Evolutionary conservation across 2,329 filamentous ascomycete genomes (phyloP), one percentile per base, ranked within the genome.

Genomic region (Trichoderma sp.): DNA sequence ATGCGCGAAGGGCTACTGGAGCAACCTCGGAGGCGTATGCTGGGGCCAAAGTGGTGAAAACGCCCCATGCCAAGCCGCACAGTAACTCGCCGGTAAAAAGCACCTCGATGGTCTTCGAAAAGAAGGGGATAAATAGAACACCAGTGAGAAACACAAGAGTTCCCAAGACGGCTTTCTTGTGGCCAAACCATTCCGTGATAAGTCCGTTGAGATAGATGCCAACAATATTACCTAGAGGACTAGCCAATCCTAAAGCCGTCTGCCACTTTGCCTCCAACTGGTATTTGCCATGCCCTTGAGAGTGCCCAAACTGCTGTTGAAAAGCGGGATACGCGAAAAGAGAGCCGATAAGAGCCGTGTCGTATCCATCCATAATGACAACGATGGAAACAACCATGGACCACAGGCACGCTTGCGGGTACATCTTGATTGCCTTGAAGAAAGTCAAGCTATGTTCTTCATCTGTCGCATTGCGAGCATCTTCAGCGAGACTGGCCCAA

Each of bases 41-140:
- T 0, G 83, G 79, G 0, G 79, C 79, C 1, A 84, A 75, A 0
- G 82, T 84, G 8, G 80, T 79, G 69, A 85, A 82, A 6, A 81
- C 76, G 5, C 81, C 81, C 79, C 82, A 84, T 0, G 83, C 81
- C 8, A 86, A 73, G 27, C 84, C 84, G 57, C 79, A 82, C 4
- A 85, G 77, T 11, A 85, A 71, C 70, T 85, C 79, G 0, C 82
- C 83, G 0, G 79, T 74, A 3, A 83, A 73, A 0, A 85, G 78
- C 0, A 82, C 75, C 2, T 71, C 69, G 0, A 81, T 74, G 40
- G 76, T 78, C 3, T 76, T 74, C 0, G 82, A 80, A 62, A 85
- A 85, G 73, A 86, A 85, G 21, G 79, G 75, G 14, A 85, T 74
- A 66, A 83, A 84, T 52, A 87, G 82, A 69, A 83, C 83, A 21